A percentile compares a stretch with the other conserved stretches of the same genome.
Conservation (phyloP, 768 basidiomycete genomes). For the Naganishia vaughanmartiniae region DNA sequence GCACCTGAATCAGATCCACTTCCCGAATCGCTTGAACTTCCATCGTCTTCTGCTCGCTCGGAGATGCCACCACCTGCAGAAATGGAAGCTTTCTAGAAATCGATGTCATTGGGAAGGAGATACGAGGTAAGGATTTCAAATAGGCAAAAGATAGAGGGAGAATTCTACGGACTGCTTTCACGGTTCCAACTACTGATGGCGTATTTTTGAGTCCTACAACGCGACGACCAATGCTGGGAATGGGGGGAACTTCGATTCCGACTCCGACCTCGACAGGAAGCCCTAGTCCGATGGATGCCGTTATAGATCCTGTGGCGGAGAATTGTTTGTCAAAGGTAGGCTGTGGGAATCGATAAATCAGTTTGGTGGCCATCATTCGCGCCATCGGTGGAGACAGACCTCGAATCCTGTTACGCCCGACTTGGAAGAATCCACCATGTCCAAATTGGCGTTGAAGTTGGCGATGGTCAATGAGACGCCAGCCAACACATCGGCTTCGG, state of each 20-base stretch:
- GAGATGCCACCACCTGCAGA: background rate
- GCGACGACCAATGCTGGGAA: background rate
- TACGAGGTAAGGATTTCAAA: no score
- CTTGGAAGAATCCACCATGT: background rate
- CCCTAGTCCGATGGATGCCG: constrained; percentile 1
- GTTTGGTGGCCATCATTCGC: no score
- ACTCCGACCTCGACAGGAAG: constrained; percentile 10
- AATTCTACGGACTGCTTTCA: no score
- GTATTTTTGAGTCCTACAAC: constrained; percentile 6
- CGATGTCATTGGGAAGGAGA: no score
- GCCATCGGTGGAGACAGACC: background rate
- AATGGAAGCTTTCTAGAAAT: background rate
- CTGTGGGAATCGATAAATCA: background rate
- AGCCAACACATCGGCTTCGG: constrained; percentile 9
- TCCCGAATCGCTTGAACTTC: background rate
- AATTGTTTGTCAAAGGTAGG: background rate
- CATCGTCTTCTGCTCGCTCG: background rate
- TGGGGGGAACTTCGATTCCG: background rate
- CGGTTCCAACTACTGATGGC: background rate
- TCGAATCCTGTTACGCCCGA: background rate
- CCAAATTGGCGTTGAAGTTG: constrained; percentile 18
- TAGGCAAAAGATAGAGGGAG: no score
- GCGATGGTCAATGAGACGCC: background rate
- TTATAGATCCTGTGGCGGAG: background rate
- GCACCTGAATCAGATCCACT: background rate